Evolutionary conservation across 2,329 filamentous ascomycete genomes (phyloP).

Genomic region (Exserohilum rostratum): DNA sequence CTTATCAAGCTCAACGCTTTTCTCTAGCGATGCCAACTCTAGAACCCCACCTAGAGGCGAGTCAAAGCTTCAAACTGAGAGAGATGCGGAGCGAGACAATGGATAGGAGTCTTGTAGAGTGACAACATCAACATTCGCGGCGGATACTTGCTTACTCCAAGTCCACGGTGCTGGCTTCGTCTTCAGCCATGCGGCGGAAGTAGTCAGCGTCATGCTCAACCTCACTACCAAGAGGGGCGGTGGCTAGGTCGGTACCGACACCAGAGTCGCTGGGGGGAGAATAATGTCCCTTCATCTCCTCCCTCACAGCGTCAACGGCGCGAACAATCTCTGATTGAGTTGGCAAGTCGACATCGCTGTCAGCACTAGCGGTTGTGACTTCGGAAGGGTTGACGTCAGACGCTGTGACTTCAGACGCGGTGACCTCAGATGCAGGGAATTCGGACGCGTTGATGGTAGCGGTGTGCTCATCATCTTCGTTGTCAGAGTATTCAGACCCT

Average conservation of each 20-base stretch:
- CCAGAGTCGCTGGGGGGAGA: constrained; percentile 44
- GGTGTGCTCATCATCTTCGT: constrained; percentile 41
- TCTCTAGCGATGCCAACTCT: constrained; percentile 15
- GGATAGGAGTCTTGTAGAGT: background rate
- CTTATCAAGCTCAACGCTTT: constrained; percentile 4
- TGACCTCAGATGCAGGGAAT: constrained; percentile 32
- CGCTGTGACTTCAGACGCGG: background rate
- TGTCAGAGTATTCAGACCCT: constrained; percentile 38
- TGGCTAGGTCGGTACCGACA: constrained; percentile 47
- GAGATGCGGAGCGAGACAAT: constrained; percentile 8
- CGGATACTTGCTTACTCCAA: constrained; percentile 29
- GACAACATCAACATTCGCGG: background rate
- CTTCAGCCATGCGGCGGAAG: constrained; percentile 45
- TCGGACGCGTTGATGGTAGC: constrained; percentile 35
- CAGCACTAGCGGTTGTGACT: constrained; percentile 29
- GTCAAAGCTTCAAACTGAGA: constrained; percentile 18
- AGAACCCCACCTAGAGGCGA: constrained; percentile 11
- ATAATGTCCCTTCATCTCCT: constrained; percentile 37
- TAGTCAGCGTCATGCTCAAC: constrained; percentile 42
- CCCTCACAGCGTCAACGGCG: constrained; percentile 38
- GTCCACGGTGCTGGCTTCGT: constrained; percentile 47
- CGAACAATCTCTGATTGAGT: constrained; percentile 42
- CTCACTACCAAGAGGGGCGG: constrained; percentile 31
- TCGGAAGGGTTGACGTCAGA: constrained; percentile 33
- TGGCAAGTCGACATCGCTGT: constrained; percentile 29